Conservation (phyloP, 768 basidiomycete genomes). For the Termitomyces heimii region DNA sequence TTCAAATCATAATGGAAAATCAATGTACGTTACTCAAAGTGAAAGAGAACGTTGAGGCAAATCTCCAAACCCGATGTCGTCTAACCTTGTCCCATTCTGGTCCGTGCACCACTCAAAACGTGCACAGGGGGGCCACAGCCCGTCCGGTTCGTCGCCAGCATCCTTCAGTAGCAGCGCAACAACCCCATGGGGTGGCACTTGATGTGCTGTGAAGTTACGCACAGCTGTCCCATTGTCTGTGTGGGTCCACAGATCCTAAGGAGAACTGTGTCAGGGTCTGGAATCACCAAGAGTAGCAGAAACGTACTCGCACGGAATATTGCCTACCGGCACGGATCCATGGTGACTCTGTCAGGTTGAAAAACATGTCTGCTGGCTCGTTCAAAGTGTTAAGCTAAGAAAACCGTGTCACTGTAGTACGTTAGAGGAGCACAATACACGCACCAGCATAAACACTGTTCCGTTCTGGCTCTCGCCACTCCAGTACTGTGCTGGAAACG, state of each 20-base stretch:
- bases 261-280: not conserved
- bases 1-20: not conserved
- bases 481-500: conserved; percentile 61
- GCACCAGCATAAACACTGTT: conserved; percentile 59
- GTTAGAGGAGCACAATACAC: conserved; percentile 5
- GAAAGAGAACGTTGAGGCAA: not conserved
- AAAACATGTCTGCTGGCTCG: conserved; percentile 47
- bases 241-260: conserved; percentile 68
- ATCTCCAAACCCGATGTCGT: conserved; percentile 9
- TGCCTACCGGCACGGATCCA: conserved; percentile 60
- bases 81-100: conserved; percentile 44
- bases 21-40: not conserved
- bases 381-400: conserved; percentile 50
- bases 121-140: conserved; percentile 53
- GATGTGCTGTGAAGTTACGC: conserved; percentile 47
- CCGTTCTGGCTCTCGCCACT: conserved; percentile 58
- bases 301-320: conserved; percentile 51
- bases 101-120: conserved; percentile 54
- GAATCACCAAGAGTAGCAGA: not conserved
- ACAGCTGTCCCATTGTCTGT: conserved; percentile 66
- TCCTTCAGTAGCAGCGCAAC: conserved; percentile 65
- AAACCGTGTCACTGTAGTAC: not conserved
- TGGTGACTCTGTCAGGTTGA: conserved; percentile 59
- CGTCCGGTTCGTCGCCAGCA: conserved; percentile 61
- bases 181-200: conserved; percentile 64